phyloP scores from a whole-genome alignment of 2,329 filamentous ascomycete genomes.

The Ophidiomyces ophidiicola region DNA sequence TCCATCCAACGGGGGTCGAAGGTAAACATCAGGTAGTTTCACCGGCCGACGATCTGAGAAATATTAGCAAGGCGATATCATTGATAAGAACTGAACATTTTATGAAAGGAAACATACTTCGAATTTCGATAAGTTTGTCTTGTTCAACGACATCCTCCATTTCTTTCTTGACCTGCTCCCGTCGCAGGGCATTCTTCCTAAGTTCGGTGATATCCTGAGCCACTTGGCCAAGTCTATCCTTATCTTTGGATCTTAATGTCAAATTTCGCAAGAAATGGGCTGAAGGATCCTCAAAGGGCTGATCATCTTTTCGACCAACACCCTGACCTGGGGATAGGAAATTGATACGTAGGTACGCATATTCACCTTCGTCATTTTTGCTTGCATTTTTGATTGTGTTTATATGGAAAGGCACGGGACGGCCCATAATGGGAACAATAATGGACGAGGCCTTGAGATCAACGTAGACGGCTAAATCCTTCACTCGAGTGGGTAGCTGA shows the following conservation, averaged over 20 bases:
- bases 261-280: constrained; percentile 93
- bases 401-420: constrained; percentile 95
- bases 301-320: constrained; percentile 92
- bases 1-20: constrained; percentile 87
- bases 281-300: constrained; percentile 90
- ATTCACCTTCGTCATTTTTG: constrained; percentile 91
- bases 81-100: too few relatives aligned
- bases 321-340: constrained; percentile 94
- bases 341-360: constrained; percentile 89
- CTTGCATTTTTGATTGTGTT: constrained; percentile 98
- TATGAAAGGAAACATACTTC: constrained; percentile 49
- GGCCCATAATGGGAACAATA: constrained; percentile 90
- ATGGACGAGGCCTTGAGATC: constrained; percentile 84
- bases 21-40: constrained; percentile 86
- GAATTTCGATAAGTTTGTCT: constrained; percentile 88
- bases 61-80: constrained; percentile 29
- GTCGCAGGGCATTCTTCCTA: constrained; percentile 82
- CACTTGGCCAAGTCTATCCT: constrained; percentile 79
- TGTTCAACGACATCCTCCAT: constrained; percentile 99
- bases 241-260: constrained; percentile 85
- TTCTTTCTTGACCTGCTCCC: constrained; percentile 97
- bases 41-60: constrained; percentile 70
- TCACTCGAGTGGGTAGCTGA: constrained; percentile 70
- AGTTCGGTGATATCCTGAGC: constrained; percentile 88
- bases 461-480: constrained; percentile 78